phyloP scores from a whole-genome alignment of 345 rosid genomes.

The Theobroma cacao region DNA sequence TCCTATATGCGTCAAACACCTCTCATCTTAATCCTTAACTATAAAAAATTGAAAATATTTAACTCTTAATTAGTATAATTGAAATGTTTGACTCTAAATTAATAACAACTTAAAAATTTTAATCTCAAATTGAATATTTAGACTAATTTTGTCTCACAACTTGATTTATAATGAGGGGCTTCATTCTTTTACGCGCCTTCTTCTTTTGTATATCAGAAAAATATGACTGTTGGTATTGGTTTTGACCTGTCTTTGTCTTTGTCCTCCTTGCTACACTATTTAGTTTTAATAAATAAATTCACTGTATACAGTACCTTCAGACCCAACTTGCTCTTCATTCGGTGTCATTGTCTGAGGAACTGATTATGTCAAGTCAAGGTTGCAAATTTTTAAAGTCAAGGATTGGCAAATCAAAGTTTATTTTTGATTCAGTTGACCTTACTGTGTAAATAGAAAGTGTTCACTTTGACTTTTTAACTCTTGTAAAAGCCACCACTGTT shows the following conservation, averaged over 20 bases:
- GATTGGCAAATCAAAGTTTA: too few relatives aligned
- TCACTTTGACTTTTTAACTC: neutral
- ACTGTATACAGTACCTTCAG: neutral
- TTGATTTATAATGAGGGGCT: neutral
- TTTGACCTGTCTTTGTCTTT: neutral
- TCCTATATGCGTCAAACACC: too few relatives aligned
- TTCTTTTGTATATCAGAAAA: neutral
- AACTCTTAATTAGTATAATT: too few relatives aligned
- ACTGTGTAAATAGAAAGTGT: neutral
- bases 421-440: neutral
- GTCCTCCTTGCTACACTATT: slow-evolving; percentile 2
- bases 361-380: neutral
- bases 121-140: too few relatives aligned
- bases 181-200: neutral
- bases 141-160: too few relatives aligned
- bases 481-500: neutral
- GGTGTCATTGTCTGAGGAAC: neutral
- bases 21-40: too few relatives aligned
- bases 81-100: too few relatives aligned
- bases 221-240: neutral
- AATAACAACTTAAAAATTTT: too few relatives aligned
- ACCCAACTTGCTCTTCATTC: neutral
- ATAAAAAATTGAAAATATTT: too few relatives aligned
- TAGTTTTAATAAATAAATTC: neutral
- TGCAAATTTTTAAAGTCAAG: too few relatives aligned